A percentile compares a stretch with the other conserved stretches of the same genome.
Evolutionary conservation across 2,329 filamentous ascomycete species (phyloP).

Genomic region (Phaeosphaeriaceae sp.): DNA sequence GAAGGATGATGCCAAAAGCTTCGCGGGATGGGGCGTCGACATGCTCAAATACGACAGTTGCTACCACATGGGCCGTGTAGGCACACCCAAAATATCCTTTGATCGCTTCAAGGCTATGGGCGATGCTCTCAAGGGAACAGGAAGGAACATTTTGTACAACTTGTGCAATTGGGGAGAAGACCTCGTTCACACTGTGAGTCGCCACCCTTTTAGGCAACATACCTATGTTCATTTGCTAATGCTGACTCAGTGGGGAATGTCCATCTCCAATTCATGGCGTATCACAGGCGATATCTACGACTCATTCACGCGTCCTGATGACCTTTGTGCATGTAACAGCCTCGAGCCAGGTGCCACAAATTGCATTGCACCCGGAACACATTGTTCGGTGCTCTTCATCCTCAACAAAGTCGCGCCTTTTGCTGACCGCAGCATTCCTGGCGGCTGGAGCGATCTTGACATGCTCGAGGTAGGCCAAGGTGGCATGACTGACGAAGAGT

Average conservation of each 20-base stretch:
- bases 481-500: slow-evolving; percentile 39
- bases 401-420: slow-evolving; percentile 39
- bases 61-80: slow-evolving; percentile 38
- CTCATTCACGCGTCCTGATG: slow-evolving; percentile 36
- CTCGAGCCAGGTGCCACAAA: slow-evolving; percentile 31
- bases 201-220: no score
- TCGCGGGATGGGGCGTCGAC: slow-evolving; percentile 43
- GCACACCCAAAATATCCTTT: slow-evolving; percentile 33
- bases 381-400: slow-evolving; percentile 38
- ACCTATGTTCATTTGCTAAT: slow-evolving; percentile 7
- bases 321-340: slow-evolving; percentile 34
- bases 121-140: slow-evolving; percentile 30
- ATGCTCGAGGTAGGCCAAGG: slow-evolving; percentile 41
- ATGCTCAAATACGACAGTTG: slow-evolving; percentile 49
- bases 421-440: slow-evolving; percentile 34
- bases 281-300: slow-evolving; percentile 41
- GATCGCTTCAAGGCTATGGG: slow-evolving; percentile 38
- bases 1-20: slow-evolving; percentile 32
- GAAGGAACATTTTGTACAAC: slow-evolving; percentile 32
- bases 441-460: slow-evolving; percentile 40
- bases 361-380: slow-evolving; percentile 34
- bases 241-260: slow-evolving; percentile 41
- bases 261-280: slow-evolving; percentile 45
- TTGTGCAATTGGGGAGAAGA: slow-evolving; percentile 48
- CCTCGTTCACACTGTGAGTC: slow-evolving; percentile 35